Base-by-base conservation (phyloP, 805 yeast species). In the Nakazawaea populi region DNA sequence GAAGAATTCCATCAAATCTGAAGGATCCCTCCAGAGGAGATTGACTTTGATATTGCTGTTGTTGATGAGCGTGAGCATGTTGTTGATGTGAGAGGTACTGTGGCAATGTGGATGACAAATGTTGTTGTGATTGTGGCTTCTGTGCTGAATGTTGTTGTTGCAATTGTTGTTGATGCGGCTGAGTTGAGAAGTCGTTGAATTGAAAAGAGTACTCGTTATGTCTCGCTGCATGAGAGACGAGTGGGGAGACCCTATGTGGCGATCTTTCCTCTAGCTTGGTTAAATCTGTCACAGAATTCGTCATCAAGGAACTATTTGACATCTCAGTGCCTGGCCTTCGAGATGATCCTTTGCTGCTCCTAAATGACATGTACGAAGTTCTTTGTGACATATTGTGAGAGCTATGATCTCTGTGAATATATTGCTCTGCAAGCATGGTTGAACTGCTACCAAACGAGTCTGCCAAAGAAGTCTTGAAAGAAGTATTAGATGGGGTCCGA, bases 381-480 rank as follows among this genome's bases (percentile, higher is more conserved):
- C 58, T 43, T 28, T 46, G 55, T 3, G 53, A 37, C 18, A 48
- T 6, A 29, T 58, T 55, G 34, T 54, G 48, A 38, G 24, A n/a
- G 32, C 32, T 44, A 28, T 37, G 44, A 32, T 44, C 51, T 38
- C 47, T 42, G 9, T 32, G 30, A 6, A 42, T 14, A 46, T 36
- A 42, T 37, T 46, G 51, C 12, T 45, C 53, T 14, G 51, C 49
- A 12, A 58, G 63, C 27, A 55, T 58, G 6, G 57, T 56, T 41
- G 65, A 62, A 49, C 59, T 63, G 31, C 67, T 65, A 2, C 71
- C 70, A 60, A 79, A 76, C 0, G 88, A 80, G 55, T 87, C 95
- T 0, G 88, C 90, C 56, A 87, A 72, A 31, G 86, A 77, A 24
- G 85, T 82, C 61, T 84, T 83, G 73, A 89, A 89, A 3, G 95